Evolutionary conservation across 2,329 filamentous ascomycete genomes (phyloP), one percentile per base, ranked within the genome.

Genomic region (Fusarium annulatum): DNA sequence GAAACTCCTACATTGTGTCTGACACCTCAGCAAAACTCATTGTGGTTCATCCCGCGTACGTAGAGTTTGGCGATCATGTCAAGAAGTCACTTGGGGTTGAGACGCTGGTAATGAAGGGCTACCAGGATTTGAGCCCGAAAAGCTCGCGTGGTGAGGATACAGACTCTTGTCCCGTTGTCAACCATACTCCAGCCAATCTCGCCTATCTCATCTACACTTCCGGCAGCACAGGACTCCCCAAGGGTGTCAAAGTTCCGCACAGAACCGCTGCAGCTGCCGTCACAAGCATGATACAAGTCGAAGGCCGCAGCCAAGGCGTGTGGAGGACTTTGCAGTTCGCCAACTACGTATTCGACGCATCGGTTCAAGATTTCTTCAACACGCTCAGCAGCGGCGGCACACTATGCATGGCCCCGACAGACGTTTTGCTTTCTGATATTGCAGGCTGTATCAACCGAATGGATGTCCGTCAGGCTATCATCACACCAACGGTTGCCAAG

Each of bases 1-100:
- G 76, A 9, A 77, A 77, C 39, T 49, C 55, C 1, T 75, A 72
- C 49, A 74, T 77, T 12, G 67, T 73, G 18, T 43, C 64, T 28
- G 76, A 77, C 30, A 62, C 67, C 0, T 36, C 36, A 1, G 71
- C 75, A 4, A 71, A 55, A 26, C 48, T 75, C 9, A 30, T 71
- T 12, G 59, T 77, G 30, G 26, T 64, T 28, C 60, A 59, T 7
- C 45, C 60, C 11, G 5, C 30, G 19, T 26, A 64, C 9, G 3
- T 3, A 0, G 60, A 53, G 6, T 67, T 67, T 59, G 52, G 36
- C 3, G 41, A 64, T 5, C 33, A 64, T 19, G 28, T 59, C 12
- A 67, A 67, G 8, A 42, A 64, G 26, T 26, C 45, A 0, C 3
- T 30, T 7, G 60, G 45, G 2, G 64, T 43, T 10, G 10, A 48